These are phyloP conservation scores for Falciphora oryzae DNA, from an alignment of 2,329 filamentous ascomycete genomes.

Conservation along the genomic window DNA sequence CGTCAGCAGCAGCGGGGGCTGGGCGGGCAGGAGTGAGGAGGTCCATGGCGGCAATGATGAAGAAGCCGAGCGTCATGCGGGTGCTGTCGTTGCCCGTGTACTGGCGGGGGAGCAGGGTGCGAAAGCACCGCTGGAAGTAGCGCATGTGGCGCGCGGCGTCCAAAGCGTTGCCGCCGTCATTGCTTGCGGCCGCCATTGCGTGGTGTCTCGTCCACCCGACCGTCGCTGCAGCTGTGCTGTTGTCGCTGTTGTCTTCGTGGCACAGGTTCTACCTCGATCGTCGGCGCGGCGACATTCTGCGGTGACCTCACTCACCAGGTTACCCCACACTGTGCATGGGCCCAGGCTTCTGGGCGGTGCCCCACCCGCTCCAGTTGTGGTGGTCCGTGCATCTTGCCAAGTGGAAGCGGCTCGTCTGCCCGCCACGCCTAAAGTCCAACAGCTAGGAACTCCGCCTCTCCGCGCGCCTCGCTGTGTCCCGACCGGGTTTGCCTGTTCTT, in stretches of 20 bases:
- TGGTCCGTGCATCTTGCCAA: too few species aligned
- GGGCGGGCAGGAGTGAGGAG: constrained; percentile 61
- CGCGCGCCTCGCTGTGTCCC: too few species aligned
- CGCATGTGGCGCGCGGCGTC: constrained; percentile 68
- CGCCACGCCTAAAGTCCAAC: too few species aligned
- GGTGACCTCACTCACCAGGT: too few species aligned
- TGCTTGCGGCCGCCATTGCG: not conserved
- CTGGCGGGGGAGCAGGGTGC: constrained; percentile 69
- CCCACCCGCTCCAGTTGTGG: too few species aligned
- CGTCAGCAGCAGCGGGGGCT: not conserved
- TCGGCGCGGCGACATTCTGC: too few species aligned
- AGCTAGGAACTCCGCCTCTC: not conserved
- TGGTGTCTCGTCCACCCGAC: not conserved
- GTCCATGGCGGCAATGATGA: constrained; percentile 81
- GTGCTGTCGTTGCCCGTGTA: constrained; percentile 90
- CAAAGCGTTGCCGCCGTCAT: constrained; percentile 30
- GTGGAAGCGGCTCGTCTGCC: too few species aligned
- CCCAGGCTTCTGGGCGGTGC: too few species aligned
- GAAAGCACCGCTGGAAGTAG: constrained; percentile 89
- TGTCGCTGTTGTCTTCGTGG: not conserved
- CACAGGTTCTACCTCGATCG: not conserved
- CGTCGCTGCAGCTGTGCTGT: not conserved
- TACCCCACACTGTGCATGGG: too few species aligned
- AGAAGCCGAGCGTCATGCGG: constrained; percentile 83
- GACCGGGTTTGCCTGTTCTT: not conserved